Evolutionary conservation across 179 eudicot species (phyloP).

Genomic region (Carnegiea gigantea): DNA sequence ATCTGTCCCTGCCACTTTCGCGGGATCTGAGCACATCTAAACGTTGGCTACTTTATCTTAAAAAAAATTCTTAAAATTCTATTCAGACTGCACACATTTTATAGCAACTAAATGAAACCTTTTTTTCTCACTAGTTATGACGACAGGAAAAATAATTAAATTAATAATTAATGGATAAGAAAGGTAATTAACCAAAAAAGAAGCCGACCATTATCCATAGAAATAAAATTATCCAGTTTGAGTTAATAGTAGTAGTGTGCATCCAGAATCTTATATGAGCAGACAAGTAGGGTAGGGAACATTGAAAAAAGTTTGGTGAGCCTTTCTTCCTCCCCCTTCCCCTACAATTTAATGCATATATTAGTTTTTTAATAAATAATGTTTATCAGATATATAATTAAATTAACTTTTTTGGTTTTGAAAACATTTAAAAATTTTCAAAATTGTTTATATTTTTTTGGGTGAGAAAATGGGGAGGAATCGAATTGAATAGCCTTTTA

Average conservation of each 20-base stretch:
- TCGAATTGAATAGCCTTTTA: slow-evolving; percentile 18
- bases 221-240: slow-evolving; percentile 3
- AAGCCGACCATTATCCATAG: background rate
- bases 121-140: background rate
- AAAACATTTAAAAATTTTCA: background rate
- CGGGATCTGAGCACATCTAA: too few species aligned
- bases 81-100: too few species aligned
- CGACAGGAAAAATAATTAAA: background rate
- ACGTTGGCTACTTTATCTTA: too few species aligned
- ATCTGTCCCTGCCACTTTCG: too few species aligned
- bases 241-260: slow-evolving; percentile 8
- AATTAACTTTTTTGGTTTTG: background rate
- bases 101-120: background rate
- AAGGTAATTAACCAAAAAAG: background rate
- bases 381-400: background rate
- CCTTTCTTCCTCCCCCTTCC: background rate
- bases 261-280: slow-evolving; percentile 10
- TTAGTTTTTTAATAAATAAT: too few species aligned
- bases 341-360: background rate
- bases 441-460: background rate
- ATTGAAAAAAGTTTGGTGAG: slow-evolving; percentile 26
- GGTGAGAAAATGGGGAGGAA: slow-evolving; percentile 11
- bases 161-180: background rate
- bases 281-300: background rate
- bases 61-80: too few species aligned